Conservation (phyloP, 164 flowering plant genomes). For the Santalum album region DNA sequence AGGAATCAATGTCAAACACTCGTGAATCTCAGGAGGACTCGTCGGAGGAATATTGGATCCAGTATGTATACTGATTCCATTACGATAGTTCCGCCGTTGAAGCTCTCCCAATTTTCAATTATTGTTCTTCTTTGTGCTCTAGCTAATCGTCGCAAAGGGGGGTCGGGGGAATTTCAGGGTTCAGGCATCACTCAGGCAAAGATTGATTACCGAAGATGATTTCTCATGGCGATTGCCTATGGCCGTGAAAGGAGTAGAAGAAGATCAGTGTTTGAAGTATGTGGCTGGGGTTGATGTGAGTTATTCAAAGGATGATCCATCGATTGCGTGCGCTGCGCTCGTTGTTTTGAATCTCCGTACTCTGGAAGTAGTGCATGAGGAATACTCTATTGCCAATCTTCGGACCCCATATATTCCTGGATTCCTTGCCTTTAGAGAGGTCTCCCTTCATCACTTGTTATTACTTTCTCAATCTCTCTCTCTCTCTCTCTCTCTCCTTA, state of each 20-base stretch:
- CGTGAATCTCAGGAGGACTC: no score
- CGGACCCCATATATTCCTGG: constrained; percentile 73
- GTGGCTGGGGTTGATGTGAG: constrained; percentile 93
- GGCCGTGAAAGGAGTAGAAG: constrained; percentile 3
- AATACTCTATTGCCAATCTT: constrained; percentile 41
- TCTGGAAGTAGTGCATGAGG: constrained; percentile 53
- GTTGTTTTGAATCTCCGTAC: constrained; percentile 53
- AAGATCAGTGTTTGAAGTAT: constrained; percentile 35
- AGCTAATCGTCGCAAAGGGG: not conserved
- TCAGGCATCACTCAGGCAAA: not conserved
- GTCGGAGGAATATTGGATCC: no score
- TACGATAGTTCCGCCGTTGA: no score
- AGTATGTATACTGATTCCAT: no score
- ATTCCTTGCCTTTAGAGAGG: constrained; percentile 95
- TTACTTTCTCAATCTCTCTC: not conserved
- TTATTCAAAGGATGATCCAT: constrained; percentile 60
- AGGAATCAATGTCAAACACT: no score
- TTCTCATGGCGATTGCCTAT: constrained; percentile 31
- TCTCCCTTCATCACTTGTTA: constrained; percentile 10
- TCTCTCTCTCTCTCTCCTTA: not conserved
- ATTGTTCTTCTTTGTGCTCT: not conserved
- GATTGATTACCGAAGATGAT: not conserved
- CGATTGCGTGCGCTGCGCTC: constrained; percentile 62
- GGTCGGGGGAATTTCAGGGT: not conserved
- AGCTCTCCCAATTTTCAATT: no score